A percentile compares a stretch with the other conserved stretches of the same genome.
Evolutionary conservation across 129 eudicot genomes (phyloP).

Genomic region (Pittosporum tobira): DNA sequence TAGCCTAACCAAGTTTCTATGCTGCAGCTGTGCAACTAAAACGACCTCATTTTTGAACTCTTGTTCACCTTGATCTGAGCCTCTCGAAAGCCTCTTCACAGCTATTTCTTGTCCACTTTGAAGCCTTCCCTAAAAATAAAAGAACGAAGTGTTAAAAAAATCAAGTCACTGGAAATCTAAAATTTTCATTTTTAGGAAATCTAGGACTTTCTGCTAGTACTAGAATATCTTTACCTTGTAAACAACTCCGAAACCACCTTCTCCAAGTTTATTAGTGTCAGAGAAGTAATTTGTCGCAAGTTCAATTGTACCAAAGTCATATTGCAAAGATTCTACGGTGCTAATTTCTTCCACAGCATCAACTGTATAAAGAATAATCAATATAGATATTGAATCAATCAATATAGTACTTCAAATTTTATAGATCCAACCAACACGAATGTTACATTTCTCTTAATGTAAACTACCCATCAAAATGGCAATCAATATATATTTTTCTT

Average conservation of each 20-base stretch:
- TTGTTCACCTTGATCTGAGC: constrained; percentile 17
- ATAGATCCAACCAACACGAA: not conserved
- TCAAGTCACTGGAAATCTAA: too few species aligned
- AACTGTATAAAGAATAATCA: not conserved
- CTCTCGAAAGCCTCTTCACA: constrained; percentile 3
- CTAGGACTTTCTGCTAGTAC: too few species aligned
- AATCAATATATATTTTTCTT: too few species aligned
- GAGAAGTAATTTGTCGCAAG: constrained; percentile 9
- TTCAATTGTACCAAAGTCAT: constrained; percentile 2
- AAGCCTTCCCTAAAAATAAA: not conserved
- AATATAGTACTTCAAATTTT: not conserved
- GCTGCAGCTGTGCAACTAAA: constrained; percentile 19
- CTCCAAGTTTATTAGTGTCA: not conserved
- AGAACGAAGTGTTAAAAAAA: not conserved
- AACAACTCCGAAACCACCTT: constrained; percentile 21
- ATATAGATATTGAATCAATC: not conserved
- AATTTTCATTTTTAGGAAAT: too few species aligned
- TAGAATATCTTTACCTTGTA: not conserved
- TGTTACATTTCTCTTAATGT: too few species aligned
- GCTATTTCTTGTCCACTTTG: not conserved
- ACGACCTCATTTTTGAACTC: constrained; percentile 23
- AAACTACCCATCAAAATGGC: too few species aligned
- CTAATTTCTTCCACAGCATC: not conserved
- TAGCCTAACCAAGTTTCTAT: constrained; percentile 31
- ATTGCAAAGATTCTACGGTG: constrained; percentile 5